phyloP scores from a whole-genome alignment of 169 alveolate genomes.

The Eimeria praecox region DNA sequence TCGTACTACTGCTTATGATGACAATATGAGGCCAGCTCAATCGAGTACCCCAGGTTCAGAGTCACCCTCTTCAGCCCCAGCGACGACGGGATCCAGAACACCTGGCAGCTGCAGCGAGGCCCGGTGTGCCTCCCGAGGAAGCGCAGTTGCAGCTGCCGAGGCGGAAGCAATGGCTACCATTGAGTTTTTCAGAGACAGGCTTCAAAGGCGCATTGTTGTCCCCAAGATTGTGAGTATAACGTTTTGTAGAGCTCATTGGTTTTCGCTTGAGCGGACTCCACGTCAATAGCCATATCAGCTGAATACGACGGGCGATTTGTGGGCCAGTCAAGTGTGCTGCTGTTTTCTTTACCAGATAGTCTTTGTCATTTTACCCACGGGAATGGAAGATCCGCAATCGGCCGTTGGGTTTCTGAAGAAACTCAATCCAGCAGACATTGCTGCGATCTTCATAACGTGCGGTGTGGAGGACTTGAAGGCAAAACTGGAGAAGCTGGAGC shows the following conservation, averaged over 20 bases:
- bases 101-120: slow-evolving; percentile 39
- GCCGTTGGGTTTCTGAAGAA: slow-evolving; percentile 74
- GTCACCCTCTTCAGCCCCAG: slow-evolving; percentile 51
- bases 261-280: not conserved
- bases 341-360: slow-evolving; percentile 40
- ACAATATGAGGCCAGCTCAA: not conserved
- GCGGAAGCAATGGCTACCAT: slow-evolving; percentile 80
- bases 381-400: slow-evolving; percentile 79
- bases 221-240: slow-evolving; percentile 76
- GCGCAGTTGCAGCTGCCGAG: slow-evolving; percentile 77
- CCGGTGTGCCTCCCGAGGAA: slow-evolving; percentile 19
- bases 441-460: slow-evolving; percentile 81
- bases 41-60: not conserved
- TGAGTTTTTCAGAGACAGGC: slow-evolving; percentile 68
- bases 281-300: not conserved
- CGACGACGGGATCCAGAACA: slow-evolving; percentile 46
- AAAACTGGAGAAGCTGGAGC: slow-evolving; percentile 80
- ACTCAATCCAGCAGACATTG: slow-evolving; percentile 80
- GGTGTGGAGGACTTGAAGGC: slow-evolving; percentile 80
- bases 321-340: not conserved
- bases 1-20: slow-evolving; percentile 23
- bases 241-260: not conserved
- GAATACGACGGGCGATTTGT: not conserved
- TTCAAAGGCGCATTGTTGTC: slow-evolving; percentile 64
- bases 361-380: slow-evolving; percentile 79